phyloP scores from a whole-genome alignment of 805 yeast species.

The Ogataea methylovora region DNA sequence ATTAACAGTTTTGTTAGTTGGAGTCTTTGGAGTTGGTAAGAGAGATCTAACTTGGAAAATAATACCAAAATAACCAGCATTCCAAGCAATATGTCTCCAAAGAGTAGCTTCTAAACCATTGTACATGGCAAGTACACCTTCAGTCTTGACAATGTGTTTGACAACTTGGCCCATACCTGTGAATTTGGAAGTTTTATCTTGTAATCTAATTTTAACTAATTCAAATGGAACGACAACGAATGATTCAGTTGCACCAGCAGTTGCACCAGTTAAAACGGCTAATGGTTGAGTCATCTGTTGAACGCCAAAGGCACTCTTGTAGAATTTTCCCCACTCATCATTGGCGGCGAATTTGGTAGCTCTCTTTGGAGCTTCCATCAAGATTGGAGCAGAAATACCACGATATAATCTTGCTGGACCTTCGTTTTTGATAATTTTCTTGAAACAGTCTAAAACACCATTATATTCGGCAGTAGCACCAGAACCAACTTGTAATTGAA shows the following conservation, averaged over 20 bases:
- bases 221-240: constrained; percentile 98
- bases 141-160: constrained; percentile 56
- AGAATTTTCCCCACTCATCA: constrained; percentile 90
- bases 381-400: constrained; percentile 92
- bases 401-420: constrained; percentile 80
- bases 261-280: constrained; percentile 90
- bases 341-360: constrained; percentile 98
- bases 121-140: constrained; percentile 79
- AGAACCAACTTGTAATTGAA: constrained; percentile 70
- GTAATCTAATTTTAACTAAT: constrained; percentile 88
- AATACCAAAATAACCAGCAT: constrained; percentile 95
- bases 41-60: constrained; percentile 78
- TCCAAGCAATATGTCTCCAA: constrained; percentile 97
- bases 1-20: constrained; percentile 71
- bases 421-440: constrained; percentile 78
- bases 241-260: constrained; percentile 96
- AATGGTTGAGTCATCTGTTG: constrained; percentile 68
- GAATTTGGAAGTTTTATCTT: constrained; percentile 77
- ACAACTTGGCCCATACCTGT: constrained; percentile 82
- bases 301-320: constrained; percentile 64
- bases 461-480: constrained; percentile 55
- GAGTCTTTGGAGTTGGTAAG: constrained; percentile 69
- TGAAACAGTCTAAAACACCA: constrained; percentile 79
- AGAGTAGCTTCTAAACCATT: constrained; percentile 95
- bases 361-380: constrained; percentile 99